Base-by-base conservation (phyloP, 805 yeast species). In the Sugiyamaella boreocaroliniensis region DNA sequence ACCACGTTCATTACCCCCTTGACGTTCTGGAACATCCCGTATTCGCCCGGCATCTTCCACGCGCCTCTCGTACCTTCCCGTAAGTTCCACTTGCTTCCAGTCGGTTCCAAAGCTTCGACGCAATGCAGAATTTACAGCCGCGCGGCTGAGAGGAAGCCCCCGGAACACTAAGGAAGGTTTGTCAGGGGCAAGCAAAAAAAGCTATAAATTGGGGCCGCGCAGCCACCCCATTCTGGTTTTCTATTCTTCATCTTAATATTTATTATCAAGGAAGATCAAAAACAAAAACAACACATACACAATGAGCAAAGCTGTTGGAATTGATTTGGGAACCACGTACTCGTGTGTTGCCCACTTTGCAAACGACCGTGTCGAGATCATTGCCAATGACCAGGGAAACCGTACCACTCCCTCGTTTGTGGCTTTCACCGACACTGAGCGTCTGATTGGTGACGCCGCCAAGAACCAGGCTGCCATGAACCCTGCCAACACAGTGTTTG, bases 381-480 rank as follows among this genome's bases (percentile, higher is more conserved):
- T 90, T 66, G 97, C 97, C 65, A 90, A 90, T 69, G 97, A 90
- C 72, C 97, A 92, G 77, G 98, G 98, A 78, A 90, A 92, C 80
- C 86, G 97, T 79, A 92, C 96, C 58, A 90, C 97, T 16, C 97
- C 97, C 40, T 89, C 97, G 37, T 90, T 86, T 70, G 97, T 92
- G 58, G 97, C 96, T 49, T 90, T 90, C 81, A 89, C 96, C 29
- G 97, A 89, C 68, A 80, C 90, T 42, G 98, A 92, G 76, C 85
- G 97, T 76, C 79, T 89, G 66, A 89, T 89, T 64, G 97, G 97
- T 73, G 97, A 89, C 75, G 96, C 97, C 63, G 98, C 97, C 56
- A 92, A 92, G 83, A 90, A 92, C 75, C 97, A 92, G 77, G 96
- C 96, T 53, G 96, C 97, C 61, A 86, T 90, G 83, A 92, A 92